Evolutionary conservation across 306 rosid genomes (phyloP).

Genomic region (Trifolium subterraneum): DNA sequence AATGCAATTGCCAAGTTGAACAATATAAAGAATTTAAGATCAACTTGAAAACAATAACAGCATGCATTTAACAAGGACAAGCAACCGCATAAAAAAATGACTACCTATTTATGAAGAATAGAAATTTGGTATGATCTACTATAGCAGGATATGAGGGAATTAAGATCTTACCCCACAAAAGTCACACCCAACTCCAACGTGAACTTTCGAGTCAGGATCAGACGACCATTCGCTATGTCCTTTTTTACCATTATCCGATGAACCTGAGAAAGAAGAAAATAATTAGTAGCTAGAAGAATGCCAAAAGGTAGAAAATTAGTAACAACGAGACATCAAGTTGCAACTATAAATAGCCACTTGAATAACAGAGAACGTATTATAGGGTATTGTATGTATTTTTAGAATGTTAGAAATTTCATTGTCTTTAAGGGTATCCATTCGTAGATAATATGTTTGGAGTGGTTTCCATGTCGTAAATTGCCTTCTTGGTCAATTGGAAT

Average conservation of each 20-base stretch:
- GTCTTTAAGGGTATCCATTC: neutral
- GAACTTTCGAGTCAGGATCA: constrained; percentile 52
- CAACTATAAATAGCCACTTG: no score
- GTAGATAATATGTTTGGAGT: neutral
- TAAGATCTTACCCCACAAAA: constrained; percentile 79
- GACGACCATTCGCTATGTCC: constrained; percentile 40
- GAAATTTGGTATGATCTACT: neutral
- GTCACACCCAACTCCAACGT: constrained; percentile 70
- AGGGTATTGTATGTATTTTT: neutral
- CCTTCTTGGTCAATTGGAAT: neutral
- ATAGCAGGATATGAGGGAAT: constrained; percentile 32
- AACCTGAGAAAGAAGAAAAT: constrained; percentile 59
- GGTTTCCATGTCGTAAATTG: neutral
- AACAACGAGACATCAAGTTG: neutral
- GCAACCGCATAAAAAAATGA: neutral
- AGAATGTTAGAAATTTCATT: neutral
- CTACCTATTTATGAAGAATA: neutral
- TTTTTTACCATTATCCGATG: constrained; percentile 27
- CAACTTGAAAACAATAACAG: neutral
- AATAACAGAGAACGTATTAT: neutral
- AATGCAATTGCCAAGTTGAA: neutral
- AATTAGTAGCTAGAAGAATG: constrained; percentile 31
- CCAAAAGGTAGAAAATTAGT: neutral
- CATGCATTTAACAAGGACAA: neutral
- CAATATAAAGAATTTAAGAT: neutral